Conservation (phyloP, 345 rosid species). For the Gossypioides kirkii region DNA sequence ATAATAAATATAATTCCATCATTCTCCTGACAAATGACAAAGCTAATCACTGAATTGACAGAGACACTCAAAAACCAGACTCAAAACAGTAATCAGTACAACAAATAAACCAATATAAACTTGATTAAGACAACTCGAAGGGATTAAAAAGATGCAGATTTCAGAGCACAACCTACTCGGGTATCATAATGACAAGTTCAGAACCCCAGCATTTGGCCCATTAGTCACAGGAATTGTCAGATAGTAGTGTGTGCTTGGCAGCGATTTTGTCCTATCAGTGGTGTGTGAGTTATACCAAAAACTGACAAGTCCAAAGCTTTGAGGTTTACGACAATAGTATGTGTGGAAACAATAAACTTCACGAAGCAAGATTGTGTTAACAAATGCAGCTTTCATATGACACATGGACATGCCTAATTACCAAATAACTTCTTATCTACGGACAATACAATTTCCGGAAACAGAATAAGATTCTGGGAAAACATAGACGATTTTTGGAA, state of each 20-base stretch:
- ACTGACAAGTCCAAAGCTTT: neutral
- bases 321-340: neutral
- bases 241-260: too few relatives aligned
- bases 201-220: too few relatives aligned
- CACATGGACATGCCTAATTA: neutral
- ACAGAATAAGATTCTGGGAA: neutral
- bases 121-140: neutral
- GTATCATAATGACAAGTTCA: neutral
- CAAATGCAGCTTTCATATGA: neutral
- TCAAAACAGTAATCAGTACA: neutral
- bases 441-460: neutral
- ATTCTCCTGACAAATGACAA: neutral
- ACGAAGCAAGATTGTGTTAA: too few relatives aligned
- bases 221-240: too few relatives aligned
- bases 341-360: neutral
- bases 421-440: neutral
- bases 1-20: neutral
- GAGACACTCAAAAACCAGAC: neutral
- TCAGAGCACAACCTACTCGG: neutral
- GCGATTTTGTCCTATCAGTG: too few relatives aligned
- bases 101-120: neutral
- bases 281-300: too few relatives aligned
- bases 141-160: neutral
- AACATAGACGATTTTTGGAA: too few relatives aligned
- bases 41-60: neutral